A percentile compares a stretch with the other conserved stretches of the same genome.
These are phyloP conservation scores for Xylariales sp. DNA, from an alignment of 2,329 filamentous ascomycete genomes.

Conservation along the genomic window DNA sequence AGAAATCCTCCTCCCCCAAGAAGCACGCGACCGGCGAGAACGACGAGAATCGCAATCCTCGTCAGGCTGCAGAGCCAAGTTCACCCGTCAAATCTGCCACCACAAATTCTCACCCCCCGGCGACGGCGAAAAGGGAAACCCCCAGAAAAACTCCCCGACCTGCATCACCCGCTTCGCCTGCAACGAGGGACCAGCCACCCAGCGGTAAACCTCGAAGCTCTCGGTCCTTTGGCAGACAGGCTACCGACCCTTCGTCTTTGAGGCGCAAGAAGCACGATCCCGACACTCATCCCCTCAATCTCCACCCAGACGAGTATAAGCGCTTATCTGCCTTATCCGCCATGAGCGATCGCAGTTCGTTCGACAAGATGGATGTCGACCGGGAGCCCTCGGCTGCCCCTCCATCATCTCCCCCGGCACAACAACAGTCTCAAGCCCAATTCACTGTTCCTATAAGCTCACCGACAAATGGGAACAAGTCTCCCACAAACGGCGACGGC, in stretches of 20 bases:
- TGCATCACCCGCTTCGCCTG: slow-evolving; percentile 21
- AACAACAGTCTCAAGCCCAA: slow-evolving; percentile 36
- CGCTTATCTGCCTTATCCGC: slow-evolving; percentile 64
- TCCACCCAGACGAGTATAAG: slow-evolving; percentile 83
- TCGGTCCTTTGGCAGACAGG: slow-evolving; percentile 37
- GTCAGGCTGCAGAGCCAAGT: slow-evolving; percentile 16
- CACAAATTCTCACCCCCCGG: slow-evolving; percentile 7
- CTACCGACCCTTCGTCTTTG: slow-evolving; percentile 36
- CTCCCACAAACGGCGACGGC: slow-evolving; percentile 26
- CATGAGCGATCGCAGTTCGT: slow-evolving; percentile 56
- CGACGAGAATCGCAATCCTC: slow-evolving; percentile 19
- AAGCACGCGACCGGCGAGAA: slow-evolving; percentile 26
- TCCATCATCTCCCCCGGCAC: slow-evolving; percentile 44
- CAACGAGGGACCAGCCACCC: slow-evolving; percentile 4
- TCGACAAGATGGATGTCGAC: slow-evolving; percentile 67
- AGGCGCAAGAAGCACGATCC: slow-evolving; percentile 55
- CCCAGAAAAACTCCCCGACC: slow-evolving; percentile 18
- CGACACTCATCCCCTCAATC: slow-evolving; percentile 82
- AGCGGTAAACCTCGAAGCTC: slow-evolving; percentile 37
- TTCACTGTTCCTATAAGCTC: slow-evolving; percentile 47
- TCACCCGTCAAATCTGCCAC: slow-evolving; percentile 22
- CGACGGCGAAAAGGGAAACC: slow-evolving; percentile 1
- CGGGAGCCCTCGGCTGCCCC: slow-evolving; percentile 51
- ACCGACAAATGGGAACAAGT: slow-evolving; percentile 36
- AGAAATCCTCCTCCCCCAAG: slow-evolving; percentile 25